Base-by-base conservation (phyloP, 2,329 filamentous ascomycete species). In the Mycogone perniciosa region DNA sequence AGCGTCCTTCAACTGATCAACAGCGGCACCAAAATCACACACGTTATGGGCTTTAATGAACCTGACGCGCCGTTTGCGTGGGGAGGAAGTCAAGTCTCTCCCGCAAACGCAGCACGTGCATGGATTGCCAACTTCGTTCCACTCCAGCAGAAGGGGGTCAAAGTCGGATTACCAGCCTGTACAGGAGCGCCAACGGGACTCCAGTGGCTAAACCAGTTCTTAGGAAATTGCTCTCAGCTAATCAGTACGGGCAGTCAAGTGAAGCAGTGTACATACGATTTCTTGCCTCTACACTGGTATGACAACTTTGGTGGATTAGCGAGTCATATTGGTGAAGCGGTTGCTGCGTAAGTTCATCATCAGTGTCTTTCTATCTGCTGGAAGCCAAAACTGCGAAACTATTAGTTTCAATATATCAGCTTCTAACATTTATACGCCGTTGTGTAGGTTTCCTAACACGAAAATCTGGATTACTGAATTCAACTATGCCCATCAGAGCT, bases 401-500 rank as follows among this genome's bases (percentile, higher is more conserved):
- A 20, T 20, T 20, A 37, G 10, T 8, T 42, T 30, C 6, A 42
- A 42, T 11, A 4, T 30, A 4, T 30, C 26, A 7, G 4, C 6
- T 29, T 30, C 40, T 9, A n/a, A 7, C 29, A 30, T 37, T 13
- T 37, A 11, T 29, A 5, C 9, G 11, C 2, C 10, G 34, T 57
- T 20, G 10, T 5, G n/a, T 44, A 81, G 79, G 29, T 85, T 81
- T 63, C 82, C 81, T 9, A 75, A 78, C 53, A 72, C 73, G 34
- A 74, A 78, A 2, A 79, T 91, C 55, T 92, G 88, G 88, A 73
- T 92, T 7, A 92, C 88, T 27, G 88, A 93, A 67, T 90, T 85
- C 65, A 87, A 84, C 34, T 75, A 77, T 48, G 70, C 80, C 51
- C 66, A 84, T 55, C 72, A 79, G 59, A 70, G 75, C 27, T 73